Base-by-base conservation (phyloP, 768 basidiomycete genomes). In the Boletus sp. region DNA sequence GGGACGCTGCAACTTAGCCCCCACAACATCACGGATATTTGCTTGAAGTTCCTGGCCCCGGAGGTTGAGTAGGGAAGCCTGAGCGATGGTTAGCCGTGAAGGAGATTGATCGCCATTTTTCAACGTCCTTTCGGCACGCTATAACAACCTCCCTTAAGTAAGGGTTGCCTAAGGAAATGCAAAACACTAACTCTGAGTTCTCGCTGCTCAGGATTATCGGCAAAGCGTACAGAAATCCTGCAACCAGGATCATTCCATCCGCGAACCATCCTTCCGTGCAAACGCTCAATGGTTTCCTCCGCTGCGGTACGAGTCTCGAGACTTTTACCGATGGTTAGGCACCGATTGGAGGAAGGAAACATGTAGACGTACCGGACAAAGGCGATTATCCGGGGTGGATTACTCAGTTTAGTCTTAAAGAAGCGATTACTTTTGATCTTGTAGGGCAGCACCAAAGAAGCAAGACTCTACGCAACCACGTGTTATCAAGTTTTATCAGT, bases 201-300 rank as follows among this genome's bases (percentile, higher is more conserved):
- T 52, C 90, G 74, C 67, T 92, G 89, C 65, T 91, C 90, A 11
- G 79, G 75, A 9, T 85, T 89, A 66, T 92, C 89, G 14, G 89
- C 89, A 64, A 91, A 91, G 37, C 90, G 77, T 17, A 91, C 90
- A 6, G 86, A 88, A 54, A 92, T 89, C 49, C 90, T 74, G 65
- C 87, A 86, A 15, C 89, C 89, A 11, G 82, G 70, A 58, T 92
- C 90, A 58, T 89, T 82, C 85, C 83, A 87, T 11, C 90, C 90
- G 41, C 88, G 78, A 8, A 92, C 87, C 82, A 89, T 85, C 9
- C 87, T 79, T 7, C 90, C 90, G 67, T 92, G 89, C 30, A 92
- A 76, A 30, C 85, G 81, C 57, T 90, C 87, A 41, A 91, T 83
- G 52, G 88, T 80, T 55, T 92, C 89, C 64, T 90, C 87, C 3